Percentiles rank a stretch among this genome's conserved stretches.
Evolutionary conservation across 139 green algal genomes (phyloP).

Genomic region (Coelastrella sp.): DNA sequence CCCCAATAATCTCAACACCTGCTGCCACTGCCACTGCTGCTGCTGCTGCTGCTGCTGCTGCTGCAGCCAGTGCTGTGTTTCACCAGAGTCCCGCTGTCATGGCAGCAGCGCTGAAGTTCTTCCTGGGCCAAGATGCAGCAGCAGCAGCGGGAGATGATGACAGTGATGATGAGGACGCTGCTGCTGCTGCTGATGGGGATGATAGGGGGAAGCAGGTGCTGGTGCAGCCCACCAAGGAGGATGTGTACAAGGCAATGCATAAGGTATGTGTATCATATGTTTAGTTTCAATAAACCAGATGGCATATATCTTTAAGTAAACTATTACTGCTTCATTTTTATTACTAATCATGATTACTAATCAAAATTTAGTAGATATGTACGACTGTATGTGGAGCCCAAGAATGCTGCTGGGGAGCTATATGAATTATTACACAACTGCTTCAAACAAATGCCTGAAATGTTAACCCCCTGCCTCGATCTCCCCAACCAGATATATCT

Average conservation of each 20-base stretch:
- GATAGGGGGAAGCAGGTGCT: not conserved
- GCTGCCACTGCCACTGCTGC: not conserved
- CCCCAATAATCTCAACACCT: not conserved
- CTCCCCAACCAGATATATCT: no score
- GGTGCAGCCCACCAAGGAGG: slow-evolving; percentile 73
- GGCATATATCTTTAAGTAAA: no score
- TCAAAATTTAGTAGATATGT: no score
- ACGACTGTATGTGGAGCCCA: no score
- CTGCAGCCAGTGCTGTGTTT: slow-evolving; percentile 69
- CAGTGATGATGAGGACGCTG: slow-evolving; percentile 62
- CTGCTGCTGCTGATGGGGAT: slow-evolving; percentile 57
- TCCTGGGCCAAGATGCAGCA: slow-evolving; percentile 88
- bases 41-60: not conserved
- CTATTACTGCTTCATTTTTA: no score
- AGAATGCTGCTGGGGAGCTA: no score
- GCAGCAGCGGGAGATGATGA: slow-evolving; percentile 54
- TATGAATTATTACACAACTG: no score
- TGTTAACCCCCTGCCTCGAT: no score
- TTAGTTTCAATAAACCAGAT: no score
- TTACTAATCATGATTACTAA: no score
- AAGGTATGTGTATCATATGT: slow-evolving; percentile 79
- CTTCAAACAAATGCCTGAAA: no score
- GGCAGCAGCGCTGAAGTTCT: slow-evolving; percentile 97
- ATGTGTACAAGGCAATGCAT: slow-evolving; percentile 89
- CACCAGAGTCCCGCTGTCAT: slow-evolving; percentile 84